Conservation (phyloP, 768 basidiomycete genomes). For the Mycena amicta region DNA sequence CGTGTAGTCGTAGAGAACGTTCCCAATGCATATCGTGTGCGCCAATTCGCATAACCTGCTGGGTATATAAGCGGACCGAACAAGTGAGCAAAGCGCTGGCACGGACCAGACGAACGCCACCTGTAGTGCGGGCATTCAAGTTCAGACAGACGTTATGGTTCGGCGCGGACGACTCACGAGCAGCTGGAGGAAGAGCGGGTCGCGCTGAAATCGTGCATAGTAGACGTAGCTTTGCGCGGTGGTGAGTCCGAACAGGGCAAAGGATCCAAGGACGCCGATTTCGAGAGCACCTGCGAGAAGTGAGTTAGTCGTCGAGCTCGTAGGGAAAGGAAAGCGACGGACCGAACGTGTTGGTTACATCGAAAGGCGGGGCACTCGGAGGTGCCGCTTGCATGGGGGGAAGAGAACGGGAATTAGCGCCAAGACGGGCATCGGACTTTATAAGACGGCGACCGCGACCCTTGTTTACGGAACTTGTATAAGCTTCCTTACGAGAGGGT, state of each 20-base stretch:
- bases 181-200: background rate
- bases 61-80: background rate
- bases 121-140: background rate
- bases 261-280: background rate
- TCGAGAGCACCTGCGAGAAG: conserved; percentile 1
- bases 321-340: too few relatives aligned
- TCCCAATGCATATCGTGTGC: background rate
- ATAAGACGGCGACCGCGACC: too few relatives aligned
- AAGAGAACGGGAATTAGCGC: too few relatives aligned
- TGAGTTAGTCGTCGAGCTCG: too few relatives aligned
- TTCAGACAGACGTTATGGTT: background rate
- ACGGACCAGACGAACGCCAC: background rate
- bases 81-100: background rate
- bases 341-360: too few relatives aligned
- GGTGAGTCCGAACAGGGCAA: background rate
- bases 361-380: too few relatives aligned
- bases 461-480: too few relatives aligned
- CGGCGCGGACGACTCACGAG: background rate
- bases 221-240: background rate
- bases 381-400: too few relatives aligned
- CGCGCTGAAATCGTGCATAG: background rate
- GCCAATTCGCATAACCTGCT: background rate
- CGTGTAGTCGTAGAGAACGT: background rate
- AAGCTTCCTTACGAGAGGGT: too few relatives aligned
- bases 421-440: too few relatives aligned